Base-by-base conservation (phyloP, 1,139 yeast genomes). In the Kodamaea arcana region DNA sequence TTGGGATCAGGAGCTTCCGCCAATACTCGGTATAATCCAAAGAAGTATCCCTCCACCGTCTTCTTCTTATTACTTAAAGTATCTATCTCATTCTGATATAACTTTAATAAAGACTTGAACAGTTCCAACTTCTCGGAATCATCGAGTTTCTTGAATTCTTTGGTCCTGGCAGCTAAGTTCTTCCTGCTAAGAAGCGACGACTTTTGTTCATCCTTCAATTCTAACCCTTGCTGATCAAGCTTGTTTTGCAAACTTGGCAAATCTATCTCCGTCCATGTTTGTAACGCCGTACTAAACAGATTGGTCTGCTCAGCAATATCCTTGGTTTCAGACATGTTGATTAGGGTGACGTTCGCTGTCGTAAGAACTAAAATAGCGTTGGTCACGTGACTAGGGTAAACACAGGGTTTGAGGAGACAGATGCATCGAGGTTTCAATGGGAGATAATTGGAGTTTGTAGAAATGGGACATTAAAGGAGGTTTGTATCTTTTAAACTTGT, bases 1-100 rank as follows among this genome's bases (percentile, higher is more conserved):
- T 73, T 75, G 3, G 97, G 97, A 59, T 92, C 97, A 0, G 97
- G 97, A 0, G 95, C 92, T 52, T 90, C 96, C 2, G 88, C 86
- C 11, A 92, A 63, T 17, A 77, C 65, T 39, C 88, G 69, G 62
- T 90, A 90, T 18, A 86, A 66, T 15, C 80, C 80, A 57, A 88
- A 76, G 51, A 92, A 83, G 31, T 79, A 70, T 24, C 71, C 68
- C 52, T 92, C 97, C 1, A 85, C 79, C 32, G 60, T 68, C 52
- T 88, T 87, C 43, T 86, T 79, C 47, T 92, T 78, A 47, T 76
- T 78, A 3, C 97, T 86, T 44, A 92, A 66, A 29, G 70, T 65
- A 54, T 92, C 98, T 49, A 92, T 84, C 54, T 88, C 97, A 41
- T 80, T 75, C 56, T 92, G 98, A 54, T 92, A 92, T 29, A 78